Evolutionary conservation across 1,139 yeast species (phyloP).

Genomic region (Ogataea hybrid): DNA sequence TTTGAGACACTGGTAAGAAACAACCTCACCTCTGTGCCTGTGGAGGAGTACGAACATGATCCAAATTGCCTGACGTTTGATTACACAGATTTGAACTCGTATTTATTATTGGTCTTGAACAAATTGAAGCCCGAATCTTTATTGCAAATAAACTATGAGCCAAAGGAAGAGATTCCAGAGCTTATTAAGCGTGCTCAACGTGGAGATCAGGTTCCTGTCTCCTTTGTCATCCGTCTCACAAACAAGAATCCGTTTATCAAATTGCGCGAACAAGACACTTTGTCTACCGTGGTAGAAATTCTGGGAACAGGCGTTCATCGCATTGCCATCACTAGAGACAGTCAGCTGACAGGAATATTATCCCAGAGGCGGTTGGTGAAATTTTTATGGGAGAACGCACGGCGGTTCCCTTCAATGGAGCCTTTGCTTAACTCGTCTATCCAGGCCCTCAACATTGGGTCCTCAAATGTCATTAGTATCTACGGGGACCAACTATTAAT

Average conservation of each 20-base stretch:
- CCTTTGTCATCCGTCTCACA: conserved; percentile 72
- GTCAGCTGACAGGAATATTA: conserved; percentile 66
- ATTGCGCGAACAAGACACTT: conserved; percentile 63
- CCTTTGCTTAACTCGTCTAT: conserved; percentile 65
- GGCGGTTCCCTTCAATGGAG: conserved; percentile 80
- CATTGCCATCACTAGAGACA: conserved; percentile 70
- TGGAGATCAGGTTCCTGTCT: conserved; percentile 77
- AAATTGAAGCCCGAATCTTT: conserved; percentile 33
- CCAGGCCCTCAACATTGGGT: conserved; percentile 67
- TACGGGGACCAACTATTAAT: conserved; percentile 83
- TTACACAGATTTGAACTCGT: conserved; percentile 87
- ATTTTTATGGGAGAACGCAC: conserved; percentile 88
- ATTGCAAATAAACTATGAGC: conserved; percentile 28
- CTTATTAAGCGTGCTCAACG: conserved; percentile 50
- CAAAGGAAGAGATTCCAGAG: conserved; percentile 32
- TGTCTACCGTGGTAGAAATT: conserved; percentile 75
- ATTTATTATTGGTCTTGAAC: conserved; percentile 38
- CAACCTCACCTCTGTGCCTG: conserved; percentile 84
- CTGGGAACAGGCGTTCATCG: conserved; percentile 92
- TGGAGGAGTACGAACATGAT: conserved; percentile 51
- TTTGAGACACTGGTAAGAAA: conserved; percentile 71
- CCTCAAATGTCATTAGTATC: conserved; percentile 68
- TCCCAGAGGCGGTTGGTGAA: conserved; percentile 85
- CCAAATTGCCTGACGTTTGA: conserved; percentile 81
- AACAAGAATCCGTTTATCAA: conserved; percentile 86